Evolutionary conservation across 2,329 filamentous ascomycete genomes (phyloP).

Genomic region (Fusarium sp.): DNA sequence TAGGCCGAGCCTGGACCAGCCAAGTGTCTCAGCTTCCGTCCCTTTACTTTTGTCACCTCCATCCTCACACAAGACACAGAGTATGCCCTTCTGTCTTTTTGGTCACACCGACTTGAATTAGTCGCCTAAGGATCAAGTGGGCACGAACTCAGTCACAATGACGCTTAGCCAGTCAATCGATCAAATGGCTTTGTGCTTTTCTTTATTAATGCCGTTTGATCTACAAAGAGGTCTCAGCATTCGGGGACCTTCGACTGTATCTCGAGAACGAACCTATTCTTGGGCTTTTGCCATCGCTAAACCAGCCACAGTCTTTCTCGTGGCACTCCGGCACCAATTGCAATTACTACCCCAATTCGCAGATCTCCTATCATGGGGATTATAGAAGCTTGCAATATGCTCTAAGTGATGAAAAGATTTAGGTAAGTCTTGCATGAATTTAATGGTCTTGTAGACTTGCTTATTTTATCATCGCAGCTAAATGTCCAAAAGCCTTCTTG

Average conservation of each 20-base stretch:
- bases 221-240: neutral
- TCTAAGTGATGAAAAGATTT: neutral
- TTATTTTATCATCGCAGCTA: neutral
- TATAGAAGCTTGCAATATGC: neutral
- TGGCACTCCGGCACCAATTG: neutral
- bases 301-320: neutral
- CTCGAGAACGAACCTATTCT: neutral
- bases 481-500: neutral
- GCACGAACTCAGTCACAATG: neutral
- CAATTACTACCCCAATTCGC: neutral
- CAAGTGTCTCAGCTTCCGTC: constrained; percentile 4
- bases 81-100: neutral
- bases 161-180: neutral
- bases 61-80: neutral
- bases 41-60: neutral
- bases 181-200: neutral
- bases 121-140: neutral
- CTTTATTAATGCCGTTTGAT: neutral
- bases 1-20: constrained; percentile 11
- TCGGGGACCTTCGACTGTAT: neutral
- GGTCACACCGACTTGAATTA: constrained; percentile 18
- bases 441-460: neutral
- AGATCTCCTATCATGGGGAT: neutral
- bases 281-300: neutral
- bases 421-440: neutral